Conservation (phyloP, 257 asterid species). For the Mentha longifolia region DNA sequence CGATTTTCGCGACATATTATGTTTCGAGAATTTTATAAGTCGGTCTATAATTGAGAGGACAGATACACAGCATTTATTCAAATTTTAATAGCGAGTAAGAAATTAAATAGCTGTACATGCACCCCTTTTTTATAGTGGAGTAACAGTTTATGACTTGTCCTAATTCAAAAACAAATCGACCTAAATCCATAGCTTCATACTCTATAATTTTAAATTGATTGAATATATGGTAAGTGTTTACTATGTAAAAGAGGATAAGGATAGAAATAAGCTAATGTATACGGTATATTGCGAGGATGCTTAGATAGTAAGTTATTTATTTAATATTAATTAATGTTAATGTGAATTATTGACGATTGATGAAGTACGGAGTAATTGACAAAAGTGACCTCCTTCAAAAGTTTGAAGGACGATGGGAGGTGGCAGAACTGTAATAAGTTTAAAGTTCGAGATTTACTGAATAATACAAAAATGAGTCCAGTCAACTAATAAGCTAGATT, state of each 20-base stretch:
- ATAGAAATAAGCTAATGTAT: neutral
- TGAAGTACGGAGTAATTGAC: slow-evolving; percentile 6
- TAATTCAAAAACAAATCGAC: neutral
- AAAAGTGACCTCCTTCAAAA: slow-evolving; percentile 26
- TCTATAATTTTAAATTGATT: neutral
- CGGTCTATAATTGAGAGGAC: slow-evolving; percentile 29
- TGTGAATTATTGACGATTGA: neutral
- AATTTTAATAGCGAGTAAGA: neutral
- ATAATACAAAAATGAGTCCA: neutral
- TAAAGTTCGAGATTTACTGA: neutral
- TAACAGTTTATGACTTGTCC: neutral
- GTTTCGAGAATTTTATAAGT: slow-evolving; percentile 13
- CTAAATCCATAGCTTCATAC: neutral
- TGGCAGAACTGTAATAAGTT: neutral
- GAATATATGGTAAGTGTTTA: neutral
- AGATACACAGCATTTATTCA: neutral
- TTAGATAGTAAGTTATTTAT: slow-evolving; percentile 10
- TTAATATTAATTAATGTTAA: neutral
- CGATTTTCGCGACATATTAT: slow-evolving; percentile 34
- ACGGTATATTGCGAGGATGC: neutral
- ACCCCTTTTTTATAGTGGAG: no score
- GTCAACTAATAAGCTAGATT: neutral
- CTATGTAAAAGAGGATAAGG: neutral
- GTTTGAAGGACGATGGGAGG: neutral
- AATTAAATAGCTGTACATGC: neutral